Base-by-base conservation (phyloP, 371 early-diverging fungal genomes). In the Syncephalastrum contaminatum region DNA sequence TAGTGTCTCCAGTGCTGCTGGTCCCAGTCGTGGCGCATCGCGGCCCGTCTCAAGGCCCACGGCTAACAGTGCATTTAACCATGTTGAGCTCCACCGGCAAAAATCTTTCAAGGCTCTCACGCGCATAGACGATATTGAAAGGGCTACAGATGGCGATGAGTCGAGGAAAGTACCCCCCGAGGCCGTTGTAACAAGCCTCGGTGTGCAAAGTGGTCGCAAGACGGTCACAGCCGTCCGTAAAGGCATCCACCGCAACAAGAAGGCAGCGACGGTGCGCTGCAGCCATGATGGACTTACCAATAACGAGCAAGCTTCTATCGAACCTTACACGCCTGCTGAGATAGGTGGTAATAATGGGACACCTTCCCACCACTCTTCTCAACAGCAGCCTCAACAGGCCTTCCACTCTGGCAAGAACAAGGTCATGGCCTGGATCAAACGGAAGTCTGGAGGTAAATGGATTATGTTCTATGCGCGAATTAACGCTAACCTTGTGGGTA, bases 341-440 rank as follows among this genome's bases (percentile, higher is more conserved):
- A 48, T 24, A 14, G n/a, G 24, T 10, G 24, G 18, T 14, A 5
- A 21, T 14, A 5, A 21, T n/a, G n/a, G 27, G 36, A 2, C 21
- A n/a, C 18, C 45, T 15, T 44, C 24, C 13, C 52, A 46, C 10
- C 22, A 27, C 8, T 20, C 41, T 12, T 16, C 27, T 14, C 6
- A 15, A 2, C 40, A 45, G 4, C 48, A 46, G 15, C 30, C 22
- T 10, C 53, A 52, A 25, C 46, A 59, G 13, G 30, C 25, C 13
- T 24, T 30, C 10, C 51, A 58, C 22, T 16, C 40, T 15, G 19
- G 41, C 20, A 42, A 27, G 30, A 19, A 42, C 21, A 60, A 60
- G 27, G 45, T 60, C 44, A 54, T 60, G 51, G 51, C 51, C 21
- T 60, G 61, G 61, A 55, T 60, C 18, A 60, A 51, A 25, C 39